Base-by-base conservation (phyloP, 352 stramenopile species). In the Stramenopiles sp. region DNA sequence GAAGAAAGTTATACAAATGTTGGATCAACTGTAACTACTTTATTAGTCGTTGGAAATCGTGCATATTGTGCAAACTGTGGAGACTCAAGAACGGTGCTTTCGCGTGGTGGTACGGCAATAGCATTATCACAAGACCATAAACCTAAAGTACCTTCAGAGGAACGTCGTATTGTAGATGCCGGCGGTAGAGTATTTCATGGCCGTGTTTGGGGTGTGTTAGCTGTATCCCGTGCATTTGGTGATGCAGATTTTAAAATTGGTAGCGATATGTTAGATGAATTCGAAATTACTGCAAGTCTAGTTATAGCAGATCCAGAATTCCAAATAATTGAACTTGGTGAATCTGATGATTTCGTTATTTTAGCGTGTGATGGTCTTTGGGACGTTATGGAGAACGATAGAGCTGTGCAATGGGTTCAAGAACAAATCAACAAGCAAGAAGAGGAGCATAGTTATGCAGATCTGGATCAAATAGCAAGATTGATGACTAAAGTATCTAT, bases 101-200 rank as follows among this genome's bases (percentile, higher is more conserved):
- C 87, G 63, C 87, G 93, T 31, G 83, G 86, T 63, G 90, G 89
- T 0, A 78, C 90, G 30, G 89, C 90, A 32, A 80, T 94, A 43
- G 88, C 92, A 79, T 89, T 95, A 74, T 94, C 93, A 65, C 85
- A 91, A 81, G 89, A 93, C 80, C 90, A 95, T 79, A 93, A 86
- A 7, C 90, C 90, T 0, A 88, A 89, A 0, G 84, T 89, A 32
- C 73, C 80, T 74, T 87, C 93, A 32, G 90, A 95, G 78, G 87
- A 88, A 7, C 78, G 80, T 30, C 81, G 88, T 0, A 92, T 93
- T 30, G 80, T 87, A 82, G 63, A 82, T 38, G 82, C 86, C 6
- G 88, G 88, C 13, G 88, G 88, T 23, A 89, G 90, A 79, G 80
- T 91, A 27, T 81, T 91, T 27, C 84, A 84, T 27, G 83, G 83